These are phyloP conservation scores for Sporothrix pallida DNA, from an alignment of 2,329 filamentous ascomycete species.

Conservation along the genomic window DNA sequence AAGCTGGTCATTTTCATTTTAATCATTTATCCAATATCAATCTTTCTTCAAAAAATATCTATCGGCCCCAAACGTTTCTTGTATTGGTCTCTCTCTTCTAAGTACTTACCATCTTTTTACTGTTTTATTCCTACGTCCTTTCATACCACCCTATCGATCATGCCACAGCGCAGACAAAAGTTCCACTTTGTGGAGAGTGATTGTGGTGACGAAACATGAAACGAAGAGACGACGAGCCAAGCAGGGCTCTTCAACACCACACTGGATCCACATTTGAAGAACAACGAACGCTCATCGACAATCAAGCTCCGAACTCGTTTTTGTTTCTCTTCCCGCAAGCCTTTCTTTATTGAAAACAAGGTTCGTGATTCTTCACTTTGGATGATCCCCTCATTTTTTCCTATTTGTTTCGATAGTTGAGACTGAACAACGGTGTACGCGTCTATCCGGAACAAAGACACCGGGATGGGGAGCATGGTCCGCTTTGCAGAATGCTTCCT, in stretches of 20 bases:
- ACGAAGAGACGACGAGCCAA: not conserved
- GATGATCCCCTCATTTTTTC: not conserved
- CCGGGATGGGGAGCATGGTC: not conserved
- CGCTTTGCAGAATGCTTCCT: too few species aligned
- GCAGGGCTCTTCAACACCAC: not conserved
- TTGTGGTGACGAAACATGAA: slow-evolving; percentile 30
- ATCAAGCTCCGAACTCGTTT: not conserved
- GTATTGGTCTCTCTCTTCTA: not conserved
- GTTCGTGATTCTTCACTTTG: not conserved
- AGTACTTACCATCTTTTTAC: not conserved
- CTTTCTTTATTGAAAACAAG: not conserved
- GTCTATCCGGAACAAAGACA: slow-evolving; percentile 8
- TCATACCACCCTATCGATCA: not conserved
- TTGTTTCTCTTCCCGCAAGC: not conserved
- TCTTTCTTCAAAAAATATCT: not conserved
- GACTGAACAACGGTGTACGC: not conserved
- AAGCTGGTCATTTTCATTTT: slow-evolving; percentile 3
- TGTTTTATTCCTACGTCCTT: not conserved
- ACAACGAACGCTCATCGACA: not conserved
- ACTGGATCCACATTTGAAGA: not conserved
- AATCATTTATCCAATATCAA: slow-evolving; percentile 1
- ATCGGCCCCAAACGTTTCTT: not conserved
- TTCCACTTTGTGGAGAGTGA: not conserved
- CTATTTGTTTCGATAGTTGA: slow-evolving; percentile 1
- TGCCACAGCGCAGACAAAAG: not conserved